Conservation (phyloP, 805 yeast genomes). For the Candida maltosa region DNA sequence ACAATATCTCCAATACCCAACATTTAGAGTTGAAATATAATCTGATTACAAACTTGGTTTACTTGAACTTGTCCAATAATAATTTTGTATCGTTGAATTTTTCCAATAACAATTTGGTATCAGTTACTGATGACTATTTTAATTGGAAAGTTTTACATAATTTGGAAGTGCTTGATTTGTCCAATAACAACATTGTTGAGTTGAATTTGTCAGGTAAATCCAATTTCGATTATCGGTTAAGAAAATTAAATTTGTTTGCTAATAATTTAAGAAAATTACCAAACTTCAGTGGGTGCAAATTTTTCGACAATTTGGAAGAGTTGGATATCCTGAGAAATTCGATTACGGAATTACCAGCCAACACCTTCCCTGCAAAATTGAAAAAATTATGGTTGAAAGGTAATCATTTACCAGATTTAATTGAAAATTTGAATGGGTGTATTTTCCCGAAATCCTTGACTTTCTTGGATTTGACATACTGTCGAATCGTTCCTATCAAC, state of each 20-base stretch:
- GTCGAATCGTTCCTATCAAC: slow-evolving; percentile 8
- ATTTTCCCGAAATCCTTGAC: slow-evolving; percentile 11
- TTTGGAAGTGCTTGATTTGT: slow-evolving; percentile 15
- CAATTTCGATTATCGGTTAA: slow-evolving; percentile 1
- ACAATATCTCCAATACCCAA: not conserved
- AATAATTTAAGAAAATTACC: slow-evolving; percentile 16
- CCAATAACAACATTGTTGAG: slow-evolving; percentile 20
- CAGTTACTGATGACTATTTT: slow-evolving; percentile 14
- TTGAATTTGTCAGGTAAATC: not conserved
- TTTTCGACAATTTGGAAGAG: slow-evolving; percentile 11
- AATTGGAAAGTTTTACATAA: slow-evolving; percentile 11
- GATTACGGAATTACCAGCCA: slow-evolving; percentile 11
- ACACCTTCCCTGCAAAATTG: slow-evolving; percentile 13
- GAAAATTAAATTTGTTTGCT: slow-evolving; percentile 20
- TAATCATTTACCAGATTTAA: slow-evolving; percentile 15
- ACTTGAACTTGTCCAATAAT: slow-evolving; percentile 18
- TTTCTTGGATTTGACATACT: slow-evolving; percentile 14
- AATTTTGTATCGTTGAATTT: slow-evolving; percentile 17
- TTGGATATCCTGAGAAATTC: slow-evolving; percentile 25
- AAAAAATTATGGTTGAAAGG: slow-evolving; percentile 18
- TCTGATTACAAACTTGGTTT: slow-evolving; percentile 17
- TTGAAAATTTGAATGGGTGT: slow-evolving; percentile 4
- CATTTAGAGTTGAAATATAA: slow-evolving; percentile 26
- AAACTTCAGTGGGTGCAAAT: not conserved
- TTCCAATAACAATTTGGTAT: slow-evolving; percentile 23